A percentile compares a stretch with the other conserved stretches of the same genome.
phyloP scores from a whole-genome alignment of 2,329 filamentous ascomycete genomes.

The Pseudocercospora eumusae region DNA sequence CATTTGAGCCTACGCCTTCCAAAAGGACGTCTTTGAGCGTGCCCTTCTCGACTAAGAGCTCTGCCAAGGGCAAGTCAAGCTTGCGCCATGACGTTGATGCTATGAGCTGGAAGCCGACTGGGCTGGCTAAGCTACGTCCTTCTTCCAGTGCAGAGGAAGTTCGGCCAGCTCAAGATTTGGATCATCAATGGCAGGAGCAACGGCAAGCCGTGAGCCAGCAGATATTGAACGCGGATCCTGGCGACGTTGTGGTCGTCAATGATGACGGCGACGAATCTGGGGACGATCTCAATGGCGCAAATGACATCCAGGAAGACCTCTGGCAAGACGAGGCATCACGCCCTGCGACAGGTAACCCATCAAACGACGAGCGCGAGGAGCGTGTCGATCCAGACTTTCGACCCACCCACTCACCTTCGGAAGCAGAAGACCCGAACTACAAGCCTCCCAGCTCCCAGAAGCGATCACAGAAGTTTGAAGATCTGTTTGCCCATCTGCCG shows the following conservation, averaged over 20 bases:
- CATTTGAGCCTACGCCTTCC: not conserved
- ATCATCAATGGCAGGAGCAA: constrained; percentile 25
- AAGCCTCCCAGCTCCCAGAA: constrained; percentile 13
- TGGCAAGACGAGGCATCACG: constrained; percentile 54
- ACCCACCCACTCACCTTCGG: not conserved
- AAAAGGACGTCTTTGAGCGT: not conserved
- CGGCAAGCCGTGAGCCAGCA: constrained; percentile 28
- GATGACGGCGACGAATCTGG: constrained; percentile 19
- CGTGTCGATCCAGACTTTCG: constrained; percentile 2
- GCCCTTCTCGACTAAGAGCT: constrained; percentile 12
- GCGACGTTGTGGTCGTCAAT: constrained; percentile 30
- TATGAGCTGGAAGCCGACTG: constrained; percentile 34
- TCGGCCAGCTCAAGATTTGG: not conserved
- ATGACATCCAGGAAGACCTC: constrained; percentile 42
- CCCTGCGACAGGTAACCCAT: not conserved
- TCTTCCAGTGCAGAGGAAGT: constrained; percentile 1
- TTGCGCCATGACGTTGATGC: constrained; percentile 25
- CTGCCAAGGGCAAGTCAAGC: constrained; percentile 19
- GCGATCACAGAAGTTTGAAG: constrained; percentile 34
- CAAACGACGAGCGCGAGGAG: constrained; percentile 6
- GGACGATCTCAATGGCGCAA: constrained; percentile 20
- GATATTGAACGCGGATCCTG: constrained; percentile 23
- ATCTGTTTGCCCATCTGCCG: constrained; percentile 40
- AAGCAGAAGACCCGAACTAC: not conserved
- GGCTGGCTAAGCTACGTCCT: constrained; percentile 6